phyloP scores from a whole-genome alignment of 176 grass and related monocot genomes.

The Oryza glumipatula region DNA sequence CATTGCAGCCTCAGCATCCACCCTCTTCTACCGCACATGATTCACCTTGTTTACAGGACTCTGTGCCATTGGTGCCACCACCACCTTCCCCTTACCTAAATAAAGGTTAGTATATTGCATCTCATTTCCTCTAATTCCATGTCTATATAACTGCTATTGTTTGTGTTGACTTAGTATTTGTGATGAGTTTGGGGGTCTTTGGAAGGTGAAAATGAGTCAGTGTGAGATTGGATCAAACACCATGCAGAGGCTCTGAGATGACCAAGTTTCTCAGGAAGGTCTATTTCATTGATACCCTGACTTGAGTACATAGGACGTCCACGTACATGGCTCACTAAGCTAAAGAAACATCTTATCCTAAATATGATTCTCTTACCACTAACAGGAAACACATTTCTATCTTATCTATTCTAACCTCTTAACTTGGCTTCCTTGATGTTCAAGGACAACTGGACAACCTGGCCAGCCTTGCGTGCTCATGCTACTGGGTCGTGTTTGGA shows the following conservation, averaged over 20 bases:
- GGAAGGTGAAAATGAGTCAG: neutral
- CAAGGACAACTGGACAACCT: too few species aligned
- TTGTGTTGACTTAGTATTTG: slow-evolving; percentile 28
- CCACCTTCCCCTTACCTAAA: slow-evolving; percentile 27
- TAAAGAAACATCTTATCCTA: neutral
- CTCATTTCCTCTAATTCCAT: slow-evolving; percentile 1
- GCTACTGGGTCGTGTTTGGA: slow-evolving; percentile 3
- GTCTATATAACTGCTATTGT: slow-evolving; percentile 15
- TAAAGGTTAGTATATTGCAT: slow-evolving; percentile 37
- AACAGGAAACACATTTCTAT: neutral
- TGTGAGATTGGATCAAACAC: neutral
- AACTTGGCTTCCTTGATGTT: neutral
- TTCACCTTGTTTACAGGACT: slow-evolving; percentile 30
- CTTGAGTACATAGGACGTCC: neutral
- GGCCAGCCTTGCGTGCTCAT: neutral
- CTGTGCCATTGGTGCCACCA: slow-evolving; percentile 20
- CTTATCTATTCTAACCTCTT: neutral
- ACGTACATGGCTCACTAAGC: neutral
- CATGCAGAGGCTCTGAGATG: neutral
- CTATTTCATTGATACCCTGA: neutral
- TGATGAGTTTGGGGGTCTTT: neutral
- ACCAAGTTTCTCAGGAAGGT: neutral
- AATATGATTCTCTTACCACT: too few species aligned
- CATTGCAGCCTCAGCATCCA: slow-evolving; percentile 34
- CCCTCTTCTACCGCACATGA: slow-evolving; percentile 23